Evolutionary conservation across 257 asterid species (phyloP), one percentile per base, ranked within the genome.

Genomic region (Penstemon newberryi): DNA sequence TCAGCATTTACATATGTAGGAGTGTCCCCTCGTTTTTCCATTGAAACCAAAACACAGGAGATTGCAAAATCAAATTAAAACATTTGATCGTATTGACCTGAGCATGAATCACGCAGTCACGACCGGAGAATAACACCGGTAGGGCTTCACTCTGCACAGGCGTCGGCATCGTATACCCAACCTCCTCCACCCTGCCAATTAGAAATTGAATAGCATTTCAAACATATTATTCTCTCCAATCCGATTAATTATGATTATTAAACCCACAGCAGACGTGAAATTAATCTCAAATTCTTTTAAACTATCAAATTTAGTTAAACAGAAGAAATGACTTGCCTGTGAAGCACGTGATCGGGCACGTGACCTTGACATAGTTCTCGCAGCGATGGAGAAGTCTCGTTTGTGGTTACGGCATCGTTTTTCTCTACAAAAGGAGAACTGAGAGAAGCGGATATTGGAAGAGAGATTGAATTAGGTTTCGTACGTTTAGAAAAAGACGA

Each of bases 21-120:
- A 38, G 55, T 15, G 47, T 46, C 44, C 13, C 39, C 40, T 18
- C 18, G 39, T 6, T 59, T 37, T 46, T 6, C 59, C 56, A 60
- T 46, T 10, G 36, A 13, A 61, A 39, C 37, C 8, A 43, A 19
- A 25, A 25, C 33, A 25, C 33, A 2, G 2, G 33, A 1, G 33
- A 25, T 1, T 25, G 33, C 18, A 15, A 56, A 69, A 47, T 4
- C 50, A 41, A 39, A 45, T 18, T 63, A 58, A 60, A 57, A 74
- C 65, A 69, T 15, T 33, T 0, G 38, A 60, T 10, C 45, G 55
- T 10, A 77, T 65, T 75, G 66, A 92, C 98, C 97, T 90, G 98
- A 70, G 98, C 96, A 64, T 92, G 98, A 79, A 92, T 84, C 73
- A 92, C 82, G 73, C 93, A 88, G 73, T 92, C 98, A 64, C 81